phyloP scores from a whole-genome alignment of 495 filamentous ascomycete species.

The Aspergillus bridgeri region DNA sequence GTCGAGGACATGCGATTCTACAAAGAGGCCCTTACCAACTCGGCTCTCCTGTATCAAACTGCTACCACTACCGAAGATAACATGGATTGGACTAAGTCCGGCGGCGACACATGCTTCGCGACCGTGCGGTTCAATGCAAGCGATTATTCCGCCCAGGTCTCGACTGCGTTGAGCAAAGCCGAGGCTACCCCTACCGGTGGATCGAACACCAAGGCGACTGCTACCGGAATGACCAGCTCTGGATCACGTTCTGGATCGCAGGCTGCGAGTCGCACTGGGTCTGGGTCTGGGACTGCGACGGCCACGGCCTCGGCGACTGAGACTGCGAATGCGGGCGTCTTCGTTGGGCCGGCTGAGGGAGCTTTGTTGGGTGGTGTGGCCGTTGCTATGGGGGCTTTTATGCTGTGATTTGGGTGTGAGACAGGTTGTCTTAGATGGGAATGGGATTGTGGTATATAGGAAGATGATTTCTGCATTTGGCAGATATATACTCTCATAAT shows the following conservation, averaged over 20 bases:
- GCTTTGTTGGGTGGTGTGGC: slow-evolving; percentile 14
- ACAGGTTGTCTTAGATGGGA: no score
- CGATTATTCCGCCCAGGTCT: slow-evolving; percentile 19
- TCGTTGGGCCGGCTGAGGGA: slow-evolving; percentile 11
- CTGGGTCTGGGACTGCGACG: no score
- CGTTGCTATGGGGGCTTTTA: slow-evolving; percentile 11
- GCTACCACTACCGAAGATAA: slow-evolving; percentile 6
- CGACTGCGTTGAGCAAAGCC: slow-evolving; percentile 12
- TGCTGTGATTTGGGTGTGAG: slow-evolving; percentile 9
- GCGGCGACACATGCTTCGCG: slow-evolving; percentile 4
- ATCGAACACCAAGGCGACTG: slow-evolving; percentile 2
- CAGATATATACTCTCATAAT: no score
- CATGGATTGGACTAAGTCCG: slow-evolving; percentile 3
- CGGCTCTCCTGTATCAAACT: not conserved
- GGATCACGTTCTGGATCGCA: slow-evolving; percentile 10
- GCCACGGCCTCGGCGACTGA: not conserved
- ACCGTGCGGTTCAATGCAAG: slow-evolving; percentile 18
- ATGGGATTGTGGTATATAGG: no score
- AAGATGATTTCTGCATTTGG: no score
- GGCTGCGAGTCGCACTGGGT: no score
- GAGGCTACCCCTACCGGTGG: slow-evolving; percentile 8
- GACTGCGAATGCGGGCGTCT: slow-evolving; percentile 16
- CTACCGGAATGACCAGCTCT: not conserved
- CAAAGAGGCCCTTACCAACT: not conserved
- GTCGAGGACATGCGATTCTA: slow-evolving; percentile 9